A percentile compares a stretch with the other conserved stretches of the same genome.
These are phyloP conservation scores for Boletus reticuloceps DNA, from an alignment of 768 basidiomycete genomes.

Conservation along the genomic window DNA sequence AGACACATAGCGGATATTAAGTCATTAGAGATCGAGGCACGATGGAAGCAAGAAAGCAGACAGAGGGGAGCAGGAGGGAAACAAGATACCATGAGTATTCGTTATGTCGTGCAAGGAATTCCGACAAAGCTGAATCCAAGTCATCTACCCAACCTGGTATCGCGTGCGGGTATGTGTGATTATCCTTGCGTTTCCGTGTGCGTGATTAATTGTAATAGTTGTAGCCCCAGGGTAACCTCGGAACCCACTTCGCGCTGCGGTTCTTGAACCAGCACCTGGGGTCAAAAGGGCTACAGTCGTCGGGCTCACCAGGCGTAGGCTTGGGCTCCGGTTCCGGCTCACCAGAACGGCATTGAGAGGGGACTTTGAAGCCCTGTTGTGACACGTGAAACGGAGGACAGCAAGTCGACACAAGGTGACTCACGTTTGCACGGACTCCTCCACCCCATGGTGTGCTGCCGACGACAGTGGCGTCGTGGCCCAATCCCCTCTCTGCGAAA, in stretches of 20 bases:
- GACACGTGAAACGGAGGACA: background rate
- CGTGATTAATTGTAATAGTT: slow-evolving; percentile 19
- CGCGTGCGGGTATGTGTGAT: slow-evolving; percentile 9
- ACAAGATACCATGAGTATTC: background rate
- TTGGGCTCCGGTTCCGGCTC: slow-evolving; percentile 18
- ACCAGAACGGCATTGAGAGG: slow-evolving; percentile 37
- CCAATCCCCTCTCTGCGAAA: slow-evolving; percentile 81
- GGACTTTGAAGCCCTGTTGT: slow-evolving; percentile 41
- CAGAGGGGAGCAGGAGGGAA: background rate
- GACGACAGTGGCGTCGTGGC: slow-evolving; percentile 67
- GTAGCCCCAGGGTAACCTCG: slow-evolving; percentile 24
- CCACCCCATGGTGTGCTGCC: slow-evolving; percentile 92
- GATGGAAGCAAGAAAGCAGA: slow-evolving; percentile 11
- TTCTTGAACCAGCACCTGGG: slow-evolving; percentile 28
- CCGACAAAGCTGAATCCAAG: slow-evolving; percentile 3
- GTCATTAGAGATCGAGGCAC: slow-evolving; percentile 1
- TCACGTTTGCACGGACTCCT: slow-evolving; percentile 72
- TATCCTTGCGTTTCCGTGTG: slow-evolving; percentile 9
- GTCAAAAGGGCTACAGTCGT: slow-evolving; percentile 21
- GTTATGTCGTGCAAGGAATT: background rate
- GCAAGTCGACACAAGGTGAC: slow-evolving; percentile 2
- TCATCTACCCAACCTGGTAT: slow-evolving; percentile 18
- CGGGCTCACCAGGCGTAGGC: slow-evolving; percentile 34
- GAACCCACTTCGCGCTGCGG: slow-evolving; percentile 16
- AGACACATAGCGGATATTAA: slow-evolving; percentile 4